Evolutionary conservation across 345 rosid species (phyloP).

Genomic region (Brassica cretica): DNA sequence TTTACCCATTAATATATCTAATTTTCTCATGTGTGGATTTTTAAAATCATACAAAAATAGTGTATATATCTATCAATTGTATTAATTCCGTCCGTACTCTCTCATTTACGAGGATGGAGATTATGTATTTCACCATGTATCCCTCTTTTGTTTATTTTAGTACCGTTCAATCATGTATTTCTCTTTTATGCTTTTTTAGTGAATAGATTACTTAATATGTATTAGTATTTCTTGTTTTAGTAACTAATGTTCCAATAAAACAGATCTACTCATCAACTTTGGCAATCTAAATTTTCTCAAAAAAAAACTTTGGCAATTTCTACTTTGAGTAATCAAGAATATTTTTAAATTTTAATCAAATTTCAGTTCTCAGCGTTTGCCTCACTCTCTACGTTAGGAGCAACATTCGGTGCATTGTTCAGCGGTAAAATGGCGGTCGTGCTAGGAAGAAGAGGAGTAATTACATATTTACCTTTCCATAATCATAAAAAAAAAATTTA

Average conservation of each 20-base stretch:
- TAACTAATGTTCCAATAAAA: neutral
- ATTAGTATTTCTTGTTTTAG: neutral
- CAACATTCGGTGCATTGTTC: conserved; percentile 36
- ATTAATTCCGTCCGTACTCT: too few species aligned
- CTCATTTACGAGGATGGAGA: too few species aligned
- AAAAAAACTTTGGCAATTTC: neutral
- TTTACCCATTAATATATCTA: too few species aligned
- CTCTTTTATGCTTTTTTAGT: neutral
- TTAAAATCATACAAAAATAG: too few species aligned
- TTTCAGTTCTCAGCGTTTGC: conserved; percentile 40
- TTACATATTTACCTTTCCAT: neutral
- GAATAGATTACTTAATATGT: neutral
- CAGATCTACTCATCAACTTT: neutral
- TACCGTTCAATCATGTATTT: neutral
- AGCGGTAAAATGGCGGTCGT: conserved; percentile 40
- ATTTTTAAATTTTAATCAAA: neutral
- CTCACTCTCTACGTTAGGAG: conserved; percentile 37
- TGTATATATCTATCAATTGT: neutral
- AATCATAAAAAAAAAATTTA: neutral
- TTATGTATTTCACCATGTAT: neutral
- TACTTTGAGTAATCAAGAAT: neutral
- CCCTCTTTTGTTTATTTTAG: neutral
- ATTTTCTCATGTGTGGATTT: too few species aligned
- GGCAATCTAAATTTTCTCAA: neutral
- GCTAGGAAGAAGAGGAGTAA: conserved; percentile 39